Evolutionary conservation across 2,329 filamentous ascomycete genomes (phyloP).

Genomic region (Calonectria hawksworthii): DNA sequence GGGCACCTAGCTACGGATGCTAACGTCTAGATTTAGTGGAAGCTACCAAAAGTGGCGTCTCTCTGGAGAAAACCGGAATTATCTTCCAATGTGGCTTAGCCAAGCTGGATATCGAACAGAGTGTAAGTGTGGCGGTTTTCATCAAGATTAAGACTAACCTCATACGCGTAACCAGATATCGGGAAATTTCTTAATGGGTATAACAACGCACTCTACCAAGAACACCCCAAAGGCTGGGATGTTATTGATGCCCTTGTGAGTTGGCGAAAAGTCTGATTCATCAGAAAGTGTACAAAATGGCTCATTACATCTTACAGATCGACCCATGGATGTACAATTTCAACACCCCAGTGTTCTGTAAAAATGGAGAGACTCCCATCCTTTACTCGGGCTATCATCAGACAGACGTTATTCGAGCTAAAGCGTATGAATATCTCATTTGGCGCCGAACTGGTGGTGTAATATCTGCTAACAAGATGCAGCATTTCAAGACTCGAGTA

Average conservation of each 20-base stretch:
- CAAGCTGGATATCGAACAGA: slow-evolving; percentile 19
- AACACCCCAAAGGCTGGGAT: slow-evolving; percentile 19
- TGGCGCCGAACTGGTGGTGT: too few relatives aligned
- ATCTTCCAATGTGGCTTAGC: slow-evolving; percentile 17
- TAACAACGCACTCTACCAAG: slow-evolving; percentile 4
- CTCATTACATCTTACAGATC: background rate
- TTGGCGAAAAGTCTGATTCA: background rate
- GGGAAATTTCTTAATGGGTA: slow-evolving; percentile 22
- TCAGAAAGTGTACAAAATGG: too few relatives aligned
- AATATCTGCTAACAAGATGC: background rate
- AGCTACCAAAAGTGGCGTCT: slow-evolving; percentile 22
- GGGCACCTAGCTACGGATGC: rapidly evolving
- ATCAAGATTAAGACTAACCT: background rate
- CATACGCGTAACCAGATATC: background rate
- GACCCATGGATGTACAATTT: slow-evolving; percentile 25
- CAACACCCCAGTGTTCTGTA: slow-evolving; percentile 21
- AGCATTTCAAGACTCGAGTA: slow-evolving; percentile 20
- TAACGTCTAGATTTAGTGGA: background rate
- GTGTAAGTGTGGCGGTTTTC: background rate
- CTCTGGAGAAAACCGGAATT: background rate
- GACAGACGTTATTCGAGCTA: slow-evolving; percentile 26
- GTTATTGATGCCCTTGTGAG: slow-evolving; percentile 10
- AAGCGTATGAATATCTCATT: slow-evolving; percentile 12
- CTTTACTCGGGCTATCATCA: slow-evolving; percentile 25
- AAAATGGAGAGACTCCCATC: slow-evolving; percentile 19